Conservation (phyloP, 2,329 filamentous ascomycete species). For the Calonectria henricotiae region DNA sequence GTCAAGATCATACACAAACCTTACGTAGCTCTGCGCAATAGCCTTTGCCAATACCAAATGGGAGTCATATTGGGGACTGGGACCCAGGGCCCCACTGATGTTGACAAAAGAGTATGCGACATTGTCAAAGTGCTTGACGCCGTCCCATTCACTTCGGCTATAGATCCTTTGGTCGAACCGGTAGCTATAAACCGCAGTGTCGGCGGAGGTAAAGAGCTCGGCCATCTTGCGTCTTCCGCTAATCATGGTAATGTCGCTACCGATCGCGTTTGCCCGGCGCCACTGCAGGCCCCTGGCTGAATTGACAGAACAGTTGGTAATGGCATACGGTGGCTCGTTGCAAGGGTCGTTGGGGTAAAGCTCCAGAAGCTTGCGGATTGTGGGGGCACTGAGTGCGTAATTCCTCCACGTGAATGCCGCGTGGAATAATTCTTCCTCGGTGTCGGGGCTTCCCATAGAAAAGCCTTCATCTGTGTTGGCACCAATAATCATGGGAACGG, state of each 20-base stretch:
- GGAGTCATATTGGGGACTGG: conserved; percentile 61
- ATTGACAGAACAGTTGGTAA: conserved; percentile 46
- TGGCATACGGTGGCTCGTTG: conserved; percentile 60
- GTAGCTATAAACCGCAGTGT: conserved; percentile 64
- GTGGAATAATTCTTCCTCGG: conserved; percentile 61
- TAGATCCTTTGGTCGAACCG: conserved; percentile 67
- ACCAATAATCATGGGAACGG: conserved; percentile 65
- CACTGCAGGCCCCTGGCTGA: conserved; percentile 59
- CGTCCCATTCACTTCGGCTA: conserved; percentile 60
- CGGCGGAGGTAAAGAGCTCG: conserved; percentile 59
- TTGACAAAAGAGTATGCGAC: conserved; percentile 70
- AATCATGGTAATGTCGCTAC: conserved; percentile 66
- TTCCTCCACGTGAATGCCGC: conserved; percentile 59
- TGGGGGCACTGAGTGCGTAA: conserved; percentile 64
- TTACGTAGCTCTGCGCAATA: conserved; percentile 62
- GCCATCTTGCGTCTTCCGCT: conserved; percentile 64
- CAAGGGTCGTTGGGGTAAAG: conserved; percentile 68
- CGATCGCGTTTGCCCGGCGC: conserved; percentile 64
- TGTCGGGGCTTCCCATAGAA: conserved; percentile 60
- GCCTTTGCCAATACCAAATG: conserved; percentile 56
- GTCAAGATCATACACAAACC: conserved; percentile 62
- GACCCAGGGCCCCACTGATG: conserved; percentile 64
- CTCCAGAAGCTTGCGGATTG: conserved; percentile 62
- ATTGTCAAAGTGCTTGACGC: conserved; percentile 66
- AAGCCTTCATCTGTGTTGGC: conserved; percentile 68